Evolutionary conservation across 2,329 filamentous ascomycete species (phyloP).

Genomic region (Fusarium multiceps): DNA sequence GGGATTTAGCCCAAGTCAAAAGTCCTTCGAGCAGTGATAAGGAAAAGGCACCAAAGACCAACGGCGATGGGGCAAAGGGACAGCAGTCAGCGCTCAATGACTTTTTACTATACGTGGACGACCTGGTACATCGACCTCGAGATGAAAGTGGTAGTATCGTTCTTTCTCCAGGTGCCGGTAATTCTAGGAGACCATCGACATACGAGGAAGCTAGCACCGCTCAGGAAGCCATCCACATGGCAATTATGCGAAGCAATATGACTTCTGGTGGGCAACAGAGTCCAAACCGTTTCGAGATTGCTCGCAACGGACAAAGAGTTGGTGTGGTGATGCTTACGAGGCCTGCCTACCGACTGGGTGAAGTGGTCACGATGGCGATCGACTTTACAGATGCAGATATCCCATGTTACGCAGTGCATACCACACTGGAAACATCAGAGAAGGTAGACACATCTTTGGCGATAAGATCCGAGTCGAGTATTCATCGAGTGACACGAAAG

Average conservation of each 20-base stretch:
- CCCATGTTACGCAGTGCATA: constrained; percentile 85
- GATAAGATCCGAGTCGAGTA: constrained; percentile 84
- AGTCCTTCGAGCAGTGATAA: constrained; percentile 47
- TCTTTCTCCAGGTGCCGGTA: constrained; percentile 73
- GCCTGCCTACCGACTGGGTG: constrained; percentile 88
- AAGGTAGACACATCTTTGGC: constrained; percentile 83
- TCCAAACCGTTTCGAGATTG: constrained; percentile 94
- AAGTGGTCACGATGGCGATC: constrained; percentile 84
- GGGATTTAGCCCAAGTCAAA: constrained; percentile 79
- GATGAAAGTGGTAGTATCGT: constrained; percentile 68
- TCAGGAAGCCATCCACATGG: constrained; percentile 90
- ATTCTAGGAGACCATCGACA: constrained; percentile 65
- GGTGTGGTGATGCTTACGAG: constrained; percentile 90
- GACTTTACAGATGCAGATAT: constrained; percentile 84
- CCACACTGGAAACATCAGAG: constrained; percentile 87
- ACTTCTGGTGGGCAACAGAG: constrained; percentile 76
- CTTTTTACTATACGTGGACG: constrained; percentile 81
- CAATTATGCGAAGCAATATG: constrained; percentile 85
- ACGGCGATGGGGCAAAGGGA: constrained; percentile 45
- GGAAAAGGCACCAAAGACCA: constrained; percentile 43
- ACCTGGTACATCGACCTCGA: constrained; percentile 71
- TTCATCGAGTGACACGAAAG: constrained; percentile 86
- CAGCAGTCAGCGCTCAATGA: constrained; percentile 65
- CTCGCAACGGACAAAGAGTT: constrained; percentile 89
- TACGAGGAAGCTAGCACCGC: constrained; percentile 70